Evolutionary conservation across 1,139 yeast genomes (phyloP), one percentile per base, ranked within the genome.

Genomic region (Schizosaccharomyces versatilis): DNA sequence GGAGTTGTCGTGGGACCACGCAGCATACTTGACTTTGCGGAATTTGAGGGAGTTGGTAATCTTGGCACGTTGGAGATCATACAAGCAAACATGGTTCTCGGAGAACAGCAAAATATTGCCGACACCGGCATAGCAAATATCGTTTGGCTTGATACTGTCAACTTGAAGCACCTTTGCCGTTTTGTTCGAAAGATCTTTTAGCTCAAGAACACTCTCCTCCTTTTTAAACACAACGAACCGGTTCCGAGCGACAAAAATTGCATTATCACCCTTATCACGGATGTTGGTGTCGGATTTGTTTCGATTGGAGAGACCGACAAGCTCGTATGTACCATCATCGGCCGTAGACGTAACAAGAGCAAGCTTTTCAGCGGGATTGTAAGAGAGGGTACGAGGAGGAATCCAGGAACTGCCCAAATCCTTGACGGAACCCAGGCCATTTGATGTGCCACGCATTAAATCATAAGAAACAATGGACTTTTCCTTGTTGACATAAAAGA

Each of bases 1-100:
- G 65, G 82, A 84, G 52, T 94, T 94, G 68, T 86, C 95, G 56
- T 73, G 71, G 14, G 96, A 85, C 95, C 95, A 86, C 14, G 80
- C 71, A 38, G 80, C 94, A 64, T 90, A 88, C 68, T 90, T 90
- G 61, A 88, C 86, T 63, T 80, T 81, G 65, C 80, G 82, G 53
- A 81, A 84, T 58, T 77, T 74, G 56, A 83, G 69, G 62, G 82
- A 86, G 15, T 82, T 75, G 58, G 88, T 66, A 59, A 77, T 80
- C 66, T 81, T 84, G 69, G 84, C 80, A 71, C 90, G 98, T 68
- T 88, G 97, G 56, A 88, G 94, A 67, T 93, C 98, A 66, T 80
- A 85, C 62, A 83, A 77, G 55, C 82, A 78, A 47, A 90, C 95
- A 15, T 81, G 72, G 61, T 78, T 75, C 52, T 76, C 68, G 63